Evolutionary conservation across 2,329 filamentous ascomycete genomes (phyloP), one percentile per base, ranked within the genome.

Genomic region (Bipolaris cookei): DNA sequence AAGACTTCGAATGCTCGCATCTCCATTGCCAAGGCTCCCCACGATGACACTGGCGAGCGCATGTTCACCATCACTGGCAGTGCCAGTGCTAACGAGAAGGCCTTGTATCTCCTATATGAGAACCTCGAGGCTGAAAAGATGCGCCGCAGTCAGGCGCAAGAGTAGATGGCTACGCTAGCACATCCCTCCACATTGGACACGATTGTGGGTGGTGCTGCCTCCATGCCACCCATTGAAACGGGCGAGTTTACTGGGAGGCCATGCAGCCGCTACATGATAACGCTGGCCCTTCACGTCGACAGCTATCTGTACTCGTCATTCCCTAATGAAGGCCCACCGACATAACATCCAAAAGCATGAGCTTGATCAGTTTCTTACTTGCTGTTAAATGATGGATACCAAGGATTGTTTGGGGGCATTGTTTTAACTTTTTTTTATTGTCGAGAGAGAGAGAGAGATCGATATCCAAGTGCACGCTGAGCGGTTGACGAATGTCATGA

Each of bases 31-130:
- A 98, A 97, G 84, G 89, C 93, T 44, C 92, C 95, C 54, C 95
- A 99, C 73, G 95, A 99, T 70, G 95, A 98, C 68, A 96, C 92
- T 59, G 95, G 95, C 66, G 95, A 99, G 84, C 89, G 95, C 72
- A 99, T 99, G 95, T 99, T 99, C 82, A 99, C 95, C 73, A 99
- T 99, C 76, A 97, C 96, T 86, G 95, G 95, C 67, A 96, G 91
- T 59, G 89, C 91, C 59, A 90, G 89, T 80, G 92, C 92, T 64
- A 99, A 99, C 72, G 95, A 99, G 80, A 94, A 92, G 68, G 95
- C 95, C 4, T 84, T 99, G 25, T 97, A 97, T 79, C 88, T 99
- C 51, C 84, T 99, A 63, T 99, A 99, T 77, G 95, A 99, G 84
- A 99, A 99, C 79, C 87, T 99, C 49, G 95, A 99, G 82, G 94